phyloP scores from a whole-genome alignment of 768 basidiomycete genomes.

The Pholiota conissans region DNA sequence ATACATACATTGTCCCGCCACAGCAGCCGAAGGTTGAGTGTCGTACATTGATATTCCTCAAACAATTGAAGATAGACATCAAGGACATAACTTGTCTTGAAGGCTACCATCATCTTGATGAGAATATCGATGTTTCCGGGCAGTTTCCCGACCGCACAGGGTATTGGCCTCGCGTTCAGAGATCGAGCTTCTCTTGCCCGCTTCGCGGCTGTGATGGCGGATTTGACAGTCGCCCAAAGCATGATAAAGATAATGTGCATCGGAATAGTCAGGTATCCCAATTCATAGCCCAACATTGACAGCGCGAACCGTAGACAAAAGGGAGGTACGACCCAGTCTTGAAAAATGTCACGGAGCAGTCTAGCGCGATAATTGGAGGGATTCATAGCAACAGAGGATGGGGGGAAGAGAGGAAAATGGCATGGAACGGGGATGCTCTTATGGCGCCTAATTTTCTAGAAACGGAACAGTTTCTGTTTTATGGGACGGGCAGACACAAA shows the following conservation, averaged over 20 bases:
- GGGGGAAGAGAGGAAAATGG: background rate
- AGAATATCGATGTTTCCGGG: conserved; percentile 78
- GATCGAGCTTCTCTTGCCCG: conserved; percentile 46
- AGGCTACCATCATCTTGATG: conserved; percentile 51
- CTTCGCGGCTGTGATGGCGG: conserved; percentile 30
- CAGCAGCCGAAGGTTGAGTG: conserved; percentile 65
- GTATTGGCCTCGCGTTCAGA: conserved; percentile 53
- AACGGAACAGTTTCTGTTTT: background rate
- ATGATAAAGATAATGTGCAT: conserved; percentile 42
- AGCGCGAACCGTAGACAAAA: conserved; percentile 32
- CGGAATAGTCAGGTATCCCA: conserved; percentile 38
- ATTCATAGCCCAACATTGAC: conserved; percentile 23
- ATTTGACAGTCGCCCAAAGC: conserved; percentile 36
- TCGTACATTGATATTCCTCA: conserved; percentile 69
- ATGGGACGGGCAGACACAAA: background rate
- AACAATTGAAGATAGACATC: conserved; percentile 68
- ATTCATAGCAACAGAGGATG: conserved; percentile 29
- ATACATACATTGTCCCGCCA: conserved; percentile 67
- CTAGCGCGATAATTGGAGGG: conserved; percentile 49
- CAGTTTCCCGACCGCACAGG: conserved; percentile 66
- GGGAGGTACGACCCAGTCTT: conserved; percentile 41
- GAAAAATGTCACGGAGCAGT: conserved; percentile 46
- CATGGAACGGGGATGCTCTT: background rate
- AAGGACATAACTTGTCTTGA: conserved; percentile 59
- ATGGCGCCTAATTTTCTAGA: background rate